Conservation (phyloP, 176 grass and related monocot genomes). For the Phoenix dactylifera region DNA sequence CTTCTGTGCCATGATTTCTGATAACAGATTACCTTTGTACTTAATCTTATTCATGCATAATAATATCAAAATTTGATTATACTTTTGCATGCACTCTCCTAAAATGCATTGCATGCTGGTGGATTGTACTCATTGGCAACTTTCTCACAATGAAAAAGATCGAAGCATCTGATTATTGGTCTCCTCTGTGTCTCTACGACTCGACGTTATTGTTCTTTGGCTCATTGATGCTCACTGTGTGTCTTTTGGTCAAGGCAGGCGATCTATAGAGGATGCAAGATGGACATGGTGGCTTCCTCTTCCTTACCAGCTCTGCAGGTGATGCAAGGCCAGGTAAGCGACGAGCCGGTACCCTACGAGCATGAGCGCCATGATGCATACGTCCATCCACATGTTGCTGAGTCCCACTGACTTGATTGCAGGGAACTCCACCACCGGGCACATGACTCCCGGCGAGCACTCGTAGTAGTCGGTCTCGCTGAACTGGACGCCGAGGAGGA, state of each 20-base stretch:
- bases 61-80: too few species aligned
- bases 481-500: conserved; percentile 83
- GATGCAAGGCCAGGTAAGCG: conserved; percentile 73
- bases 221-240: too few species aligned
- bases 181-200: background rate
- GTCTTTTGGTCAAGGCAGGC: too few species aligned
- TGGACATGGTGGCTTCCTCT: background rate
- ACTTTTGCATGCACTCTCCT: too few species aligned
- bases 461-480: conserved; percentile 39
- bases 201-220: background rate
- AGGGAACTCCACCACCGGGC: conserved; percentile 63
- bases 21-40: too few species aligned
- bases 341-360: conserved; percentile 83
- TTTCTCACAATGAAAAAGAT: background rate
- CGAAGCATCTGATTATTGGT: background rate
- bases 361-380: conserved; percentile 85
- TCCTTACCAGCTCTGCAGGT: conserved; percentile 50
- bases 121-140: too few species aligned
- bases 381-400: conserved; percentile 68
- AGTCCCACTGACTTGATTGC: conserved; percentile 82
- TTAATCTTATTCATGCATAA: too few species aligned
- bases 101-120: too few species aligned
- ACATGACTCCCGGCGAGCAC: conserved; percentile 34
- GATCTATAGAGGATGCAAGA: too few species aligned
- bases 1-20: too few species aligned